A percentile compares a stretch with the other conserved stretches of the same genome.
Conservation (phyloP, 805 yeast genomes). For the Candida caryicola region DNA sequence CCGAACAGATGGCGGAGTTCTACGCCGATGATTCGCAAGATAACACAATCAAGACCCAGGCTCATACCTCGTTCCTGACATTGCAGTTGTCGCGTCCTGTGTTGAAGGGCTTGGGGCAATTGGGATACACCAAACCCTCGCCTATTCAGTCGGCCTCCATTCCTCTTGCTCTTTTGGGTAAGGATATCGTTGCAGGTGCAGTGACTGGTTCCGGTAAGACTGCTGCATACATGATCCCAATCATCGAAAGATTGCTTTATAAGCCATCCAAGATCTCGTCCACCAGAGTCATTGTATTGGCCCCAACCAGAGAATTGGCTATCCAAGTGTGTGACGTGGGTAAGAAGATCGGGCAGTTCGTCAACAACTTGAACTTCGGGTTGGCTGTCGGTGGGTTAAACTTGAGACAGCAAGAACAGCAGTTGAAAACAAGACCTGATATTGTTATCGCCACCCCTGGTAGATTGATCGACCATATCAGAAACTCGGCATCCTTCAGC, state of each 20-base stretch:
- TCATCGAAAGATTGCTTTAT: slow-evolving; percentile 84
- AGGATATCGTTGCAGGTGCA: slow-evolving; percentile 98
- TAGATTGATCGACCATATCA: slow-evolving; percentile 92
- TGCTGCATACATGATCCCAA: slow-evolving; percentile 96
- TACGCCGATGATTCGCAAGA: slow-evolving; percentile 60
- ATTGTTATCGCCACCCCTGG: slow-evolving; percentile 98
- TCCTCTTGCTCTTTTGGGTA: slow-evolving; percentile 90
- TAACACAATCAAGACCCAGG: slow-evolving; percentile 42
- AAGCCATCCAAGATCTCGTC: slow-evolving; percentile 84
- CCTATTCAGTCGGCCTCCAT: slow-evolving; percentile 93
- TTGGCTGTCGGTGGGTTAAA: slow-evolving; percentile 98
- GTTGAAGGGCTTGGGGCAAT: slow-evolving; percentile 71
- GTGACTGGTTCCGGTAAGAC: slow-evolving; percentile 99
- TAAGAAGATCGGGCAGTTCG: slow-evolving; percentile 73
- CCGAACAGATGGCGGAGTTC: slow-evolving; percentile 79
- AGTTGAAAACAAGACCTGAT: slow-evolving; percentile 89
- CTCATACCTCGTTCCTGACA: slow-evolving; percentile 67
- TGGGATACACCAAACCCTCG: slow-evolving; percentile 86
- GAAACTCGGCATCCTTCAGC: slow-evolving; percentile 90
- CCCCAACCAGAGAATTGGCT: slow-evolving; percentile 98
- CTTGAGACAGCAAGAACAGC: slow-evolving; percentile 92
- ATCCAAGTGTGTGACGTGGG: slow-evolving; percentile 96
- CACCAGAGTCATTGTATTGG: slow-evolving; percentile 84
- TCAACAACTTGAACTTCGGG: slow-evolving; percentile 78
- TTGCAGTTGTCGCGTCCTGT: slow-evolving; percentile 87